Base-by-base conservation (phyloP, 2,329 filamentous ascomycete species). In the Aureobasidium sp. region DNA sequence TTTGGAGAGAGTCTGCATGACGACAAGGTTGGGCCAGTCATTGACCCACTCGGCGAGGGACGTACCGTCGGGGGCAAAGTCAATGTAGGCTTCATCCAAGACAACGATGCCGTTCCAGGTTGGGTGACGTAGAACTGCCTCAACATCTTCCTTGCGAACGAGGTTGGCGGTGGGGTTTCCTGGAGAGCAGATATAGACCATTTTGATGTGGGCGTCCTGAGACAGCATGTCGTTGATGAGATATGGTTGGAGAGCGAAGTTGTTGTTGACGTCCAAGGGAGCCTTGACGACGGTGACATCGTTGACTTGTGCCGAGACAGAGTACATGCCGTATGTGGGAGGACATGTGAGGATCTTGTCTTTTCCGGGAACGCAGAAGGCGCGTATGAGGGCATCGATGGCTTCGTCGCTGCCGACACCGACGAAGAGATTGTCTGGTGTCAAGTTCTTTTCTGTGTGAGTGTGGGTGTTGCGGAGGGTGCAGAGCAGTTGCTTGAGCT, bases 1-100 rank as follows among this genome's bases (percentile, higher is more conserved):
- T 79, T 99, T 99, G 74, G 93, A 97, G n/a, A 98, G 86, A 1
- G 96, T 99, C 84, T 99, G 96, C 93, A 98, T 94, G 66, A 99
- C 95, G 23, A 98, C 94, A 29, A 99, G 85, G 79, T 99, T 99
- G 59, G 95, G 95, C 89, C 93, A 97, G 74, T 97, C 94, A 42
- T 88, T 85, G 1, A 97, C 95, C 91, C 93, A 97, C 79, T 97
- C 93, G 31, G 96, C 95, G 31, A 98, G 86, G 70, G 93, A 97
- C 48, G 93, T 86, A 31, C 88, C 90, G 55, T 92, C 90, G 8
- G 90, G 89, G 9, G 95, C 91, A 75, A 98, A 99, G 81, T 99
- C 96, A 73, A 99, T 90, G 80, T 99, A 99, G 23, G 96, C 96
- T 81, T 99, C 96, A 78, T 99, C 96, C 31, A 98, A 84, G 4